A percentile compares a stretch with the other conserved stretches of the same genome.
Evolutionary conservation across 2,329 filamentous ascomycete species (phyloP).

Genomic region (Chlorencoelia australis): DNA sequence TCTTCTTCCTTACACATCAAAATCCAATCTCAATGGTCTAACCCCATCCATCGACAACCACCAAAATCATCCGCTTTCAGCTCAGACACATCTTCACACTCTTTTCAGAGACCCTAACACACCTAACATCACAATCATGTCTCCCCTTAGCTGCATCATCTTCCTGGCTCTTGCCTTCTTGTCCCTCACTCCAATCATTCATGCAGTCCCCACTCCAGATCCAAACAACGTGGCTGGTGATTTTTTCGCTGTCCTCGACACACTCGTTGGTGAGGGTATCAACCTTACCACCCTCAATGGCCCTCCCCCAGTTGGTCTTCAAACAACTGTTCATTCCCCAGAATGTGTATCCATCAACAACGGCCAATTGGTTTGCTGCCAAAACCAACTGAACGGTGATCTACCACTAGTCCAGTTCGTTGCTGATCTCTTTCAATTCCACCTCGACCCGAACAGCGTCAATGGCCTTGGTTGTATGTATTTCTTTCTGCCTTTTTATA

Average conservation of each 20-base stretch:
- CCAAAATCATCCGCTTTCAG: no score
- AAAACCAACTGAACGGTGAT: not conserved
- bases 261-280: not conserved
- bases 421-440: not conserved
- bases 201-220: no score
- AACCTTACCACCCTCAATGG: not conserved
- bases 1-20: no score
- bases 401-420: not conserved
- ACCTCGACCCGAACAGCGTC: not conserved
- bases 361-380: not conserved
- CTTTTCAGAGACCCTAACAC: no score
- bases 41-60: no score
- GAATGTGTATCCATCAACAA: not conserved
- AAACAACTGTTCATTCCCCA: not conserved
- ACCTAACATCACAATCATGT: no score
- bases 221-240: no score
- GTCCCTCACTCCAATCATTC: no score
- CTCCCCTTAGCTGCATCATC: no score
- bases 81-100: no score
- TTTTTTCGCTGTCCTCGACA: not conserved
- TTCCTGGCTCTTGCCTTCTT: no score
- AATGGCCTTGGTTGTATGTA: slow-evolving; percentile 1
- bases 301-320: not conserved
- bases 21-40: no score
- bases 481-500: not conserved